Evolutionary conservation across 208 protist genomes (phyloP).

Genomic region (Strigomonas oncopelti): DNA sequence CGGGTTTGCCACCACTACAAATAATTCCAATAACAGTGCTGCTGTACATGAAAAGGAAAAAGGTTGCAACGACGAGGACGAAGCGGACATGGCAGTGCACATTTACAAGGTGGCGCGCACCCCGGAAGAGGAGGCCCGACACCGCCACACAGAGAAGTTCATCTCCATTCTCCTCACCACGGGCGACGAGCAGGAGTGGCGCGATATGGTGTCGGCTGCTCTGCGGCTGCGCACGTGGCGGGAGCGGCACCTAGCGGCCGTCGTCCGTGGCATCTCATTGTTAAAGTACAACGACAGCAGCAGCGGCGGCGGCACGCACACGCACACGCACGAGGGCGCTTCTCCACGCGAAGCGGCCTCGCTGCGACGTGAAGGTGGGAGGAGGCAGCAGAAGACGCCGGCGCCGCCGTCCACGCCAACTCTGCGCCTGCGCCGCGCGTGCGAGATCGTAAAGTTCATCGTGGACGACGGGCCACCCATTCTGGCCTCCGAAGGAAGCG

Average conservation of each 20-base stretch:
- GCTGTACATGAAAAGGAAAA: too few species aligned
- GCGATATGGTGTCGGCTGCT: conserved; percentile 55
- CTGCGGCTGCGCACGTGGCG: conserved; percentile 43
- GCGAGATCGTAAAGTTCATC: conserved; percentile 4
- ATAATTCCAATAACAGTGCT: too few species aligned
- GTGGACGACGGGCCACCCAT: conserved; percentile 1
- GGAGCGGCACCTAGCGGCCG: conserved; percentile 44
- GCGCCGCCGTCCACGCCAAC: neutral
- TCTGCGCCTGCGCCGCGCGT: neutral
- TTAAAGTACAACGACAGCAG: conserved; percentile 20
- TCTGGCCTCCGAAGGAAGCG: neutral
- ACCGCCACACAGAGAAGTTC: conserved; percentile 30
- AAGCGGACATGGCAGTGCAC: too few species aligned
- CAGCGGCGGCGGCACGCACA: neutral
- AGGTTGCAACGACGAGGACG: too few species aligned
- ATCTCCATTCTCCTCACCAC: conserved; percentile 44
- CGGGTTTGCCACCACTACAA: too few species aligned
- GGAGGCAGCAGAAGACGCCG: neutral
- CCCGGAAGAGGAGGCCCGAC: neutral
- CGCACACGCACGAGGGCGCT: neutral
- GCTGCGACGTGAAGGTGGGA: neutral
- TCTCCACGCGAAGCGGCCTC: too few species aligned
- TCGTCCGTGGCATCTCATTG: conserved; percentile 39
- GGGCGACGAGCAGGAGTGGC: conserved; percentile 45
- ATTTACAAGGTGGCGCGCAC: too few species aligned